Evolutionary conservation across 352 stramenopile species (phyloP).

Genomic region (Phytophthora podocarpi): DNA sequence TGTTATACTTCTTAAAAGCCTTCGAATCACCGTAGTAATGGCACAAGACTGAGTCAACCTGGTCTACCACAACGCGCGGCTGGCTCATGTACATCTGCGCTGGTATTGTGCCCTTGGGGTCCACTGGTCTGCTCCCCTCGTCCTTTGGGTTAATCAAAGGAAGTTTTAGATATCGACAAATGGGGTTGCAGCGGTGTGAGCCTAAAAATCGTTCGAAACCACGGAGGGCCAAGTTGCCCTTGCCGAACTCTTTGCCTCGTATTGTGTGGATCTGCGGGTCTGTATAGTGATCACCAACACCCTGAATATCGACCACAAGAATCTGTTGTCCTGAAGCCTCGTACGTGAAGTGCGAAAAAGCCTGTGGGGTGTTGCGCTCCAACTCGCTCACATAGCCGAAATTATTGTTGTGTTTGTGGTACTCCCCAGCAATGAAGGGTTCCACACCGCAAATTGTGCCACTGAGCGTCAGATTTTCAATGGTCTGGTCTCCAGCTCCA

Average conservation of each 20-base stretch:
- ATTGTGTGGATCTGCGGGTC: conserved; percentile 93
- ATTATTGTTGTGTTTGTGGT: conserved; percentile 89
- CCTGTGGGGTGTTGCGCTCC: conserved; percentile 80
- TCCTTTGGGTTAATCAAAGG: conserved; percentile 76
- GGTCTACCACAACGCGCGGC: conserved; percentile 53
- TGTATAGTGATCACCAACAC: conserved; percentile 95
- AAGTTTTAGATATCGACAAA: conserved; percentile 80
- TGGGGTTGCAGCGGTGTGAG: conserved; percentile 83
- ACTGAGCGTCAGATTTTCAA: conserved; percentile 58
- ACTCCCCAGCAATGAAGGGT: conserved; percentile 79
- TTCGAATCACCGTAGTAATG: conserved; percentile 82
- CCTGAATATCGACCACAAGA: conserved; percentile 95
- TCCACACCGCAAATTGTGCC: conserved; percentile 81
- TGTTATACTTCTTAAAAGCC: conserved; percentile 68
- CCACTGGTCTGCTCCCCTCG: conserved; percentile 30
- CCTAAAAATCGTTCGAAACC: conserved; percentile 78
- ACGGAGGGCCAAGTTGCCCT: conserved; percentile 72
- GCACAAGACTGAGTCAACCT: conserved; percentile 67
- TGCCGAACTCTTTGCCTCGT: conserved; percentile 82
- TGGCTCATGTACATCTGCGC: conserved; percentile 77
- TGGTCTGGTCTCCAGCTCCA: conserved; percentile 24
- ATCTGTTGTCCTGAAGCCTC: conserved; percentile 90
- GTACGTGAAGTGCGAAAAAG: conserved; percentile 94
- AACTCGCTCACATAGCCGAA: conserved; percentile 82
- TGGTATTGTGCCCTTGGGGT: conserved; percentile 67